Percentiles rank a stretch among this genome's conserved stretches.
Evolutionary conservation across 306 rosid species (phyloP).

Genomic region (Carpinus viminea): DNA sequence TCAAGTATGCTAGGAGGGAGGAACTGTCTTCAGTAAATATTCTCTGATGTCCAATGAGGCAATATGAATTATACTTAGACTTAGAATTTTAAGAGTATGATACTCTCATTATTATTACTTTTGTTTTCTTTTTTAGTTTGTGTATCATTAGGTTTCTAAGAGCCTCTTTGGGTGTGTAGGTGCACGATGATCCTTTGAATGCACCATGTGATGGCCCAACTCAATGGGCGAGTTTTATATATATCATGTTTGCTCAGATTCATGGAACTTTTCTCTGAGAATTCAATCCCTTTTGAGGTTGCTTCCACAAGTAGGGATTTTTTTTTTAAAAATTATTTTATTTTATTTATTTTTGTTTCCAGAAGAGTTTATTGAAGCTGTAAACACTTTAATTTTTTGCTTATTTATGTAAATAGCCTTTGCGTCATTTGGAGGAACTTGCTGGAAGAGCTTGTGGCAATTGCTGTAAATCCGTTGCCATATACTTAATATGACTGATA

Average conservation of each 20-base stretch:
- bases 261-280: conserved; percentile 9
- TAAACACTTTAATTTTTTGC: conserved; percentile 11
- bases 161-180: conserved; percentile 48
- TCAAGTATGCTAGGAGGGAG: background rate
- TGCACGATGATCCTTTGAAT: conserved; percentile 89
- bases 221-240: conserved; percentile 75
- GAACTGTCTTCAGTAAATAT: background rate
- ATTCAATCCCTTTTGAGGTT: conserved; percentile 10
- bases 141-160: conserved; percentile 20
- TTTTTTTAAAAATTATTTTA: no score
- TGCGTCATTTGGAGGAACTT: conserved; percentile 92
- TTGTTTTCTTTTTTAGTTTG: conserved; percentile 13
- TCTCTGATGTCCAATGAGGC: background rate
- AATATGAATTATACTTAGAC: background rate
- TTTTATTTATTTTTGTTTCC: background rate
- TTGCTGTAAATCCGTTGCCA: conserved; percentile 68
- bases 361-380: conserved; percentile 4
- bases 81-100: background rate
- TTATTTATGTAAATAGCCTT: conserved; percentile 54
- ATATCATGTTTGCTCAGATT: conserved; percentile 12
- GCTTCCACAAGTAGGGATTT: background rate
- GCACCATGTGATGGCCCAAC: conserved; percentile 99
- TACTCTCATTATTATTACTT: background rate
- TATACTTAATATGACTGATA: background rate
- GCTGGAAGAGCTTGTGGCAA: conserved; percentile 90